Percentiles rank a stretch among this genome's conserved stretches.
Conservation (phyloP, 1,284 basidiomycete genomes). For the Fistulinella cinereoalba region DNA sequence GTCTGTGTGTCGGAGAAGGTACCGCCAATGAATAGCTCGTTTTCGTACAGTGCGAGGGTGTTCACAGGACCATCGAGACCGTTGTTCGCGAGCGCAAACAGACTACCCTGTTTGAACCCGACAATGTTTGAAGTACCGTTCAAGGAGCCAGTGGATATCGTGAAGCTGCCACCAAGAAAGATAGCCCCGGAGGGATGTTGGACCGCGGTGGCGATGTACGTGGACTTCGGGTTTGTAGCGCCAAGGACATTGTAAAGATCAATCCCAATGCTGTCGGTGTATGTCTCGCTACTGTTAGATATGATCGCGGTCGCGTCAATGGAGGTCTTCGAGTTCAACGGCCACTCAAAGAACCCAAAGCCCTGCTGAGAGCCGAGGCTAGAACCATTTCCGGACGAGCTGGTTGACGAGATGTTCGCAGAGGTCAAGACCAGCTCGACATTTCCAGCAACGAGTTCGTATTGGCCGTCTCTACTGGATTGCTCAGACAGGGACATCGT, state of each 20-base stretch:
- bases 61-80: constrained; percentile 77
- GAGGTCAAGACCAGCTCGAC: constrained; percentile 72
- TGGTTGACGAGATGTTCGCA: constrained; percentile 42
- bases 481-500: constrained; percentile 63
- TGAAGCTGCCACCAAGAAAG: constrained; percentile 81
- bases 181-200: constrained; percentile 63
- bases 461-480: constrained; percentile 64
- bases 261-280: constrained; percentile 63
- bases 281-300: constrained; percentile 71
- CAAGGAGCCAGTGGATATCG: constrained; percentile 53
- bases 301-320: constrained; percentile 58
- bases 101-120: constrained; percentile 58
- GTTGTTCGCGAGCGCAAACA: constrained; percentile 52
- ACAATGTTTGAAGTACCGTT: constrained; percentile 71
- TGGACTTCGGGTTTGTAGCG: constrained; percentile 35
- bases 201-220: constrained; percentile 54
- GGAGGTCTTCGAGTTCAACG: constrained; percentile 42
- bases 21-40: constrained; percentile 81
- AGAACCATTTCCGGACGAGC: constrained; percentile 32
- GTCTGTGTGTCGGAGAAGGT: constrained; percentile 72
- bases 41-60: constrained; percentile 58
- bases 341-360: constrained; percentile 84
- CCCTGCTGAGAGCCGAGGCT: constrained; percentile 39
- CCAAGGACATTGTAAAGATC: constrained; percentile 57
- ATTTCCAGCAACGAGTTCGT: constrained; percentile 78